These are phyloP conservation scores for Erythrobasidium hasegawianum DNA, from an alignment of 1,284 basidiomycete species.

Conservation along the genomic window DNA sequence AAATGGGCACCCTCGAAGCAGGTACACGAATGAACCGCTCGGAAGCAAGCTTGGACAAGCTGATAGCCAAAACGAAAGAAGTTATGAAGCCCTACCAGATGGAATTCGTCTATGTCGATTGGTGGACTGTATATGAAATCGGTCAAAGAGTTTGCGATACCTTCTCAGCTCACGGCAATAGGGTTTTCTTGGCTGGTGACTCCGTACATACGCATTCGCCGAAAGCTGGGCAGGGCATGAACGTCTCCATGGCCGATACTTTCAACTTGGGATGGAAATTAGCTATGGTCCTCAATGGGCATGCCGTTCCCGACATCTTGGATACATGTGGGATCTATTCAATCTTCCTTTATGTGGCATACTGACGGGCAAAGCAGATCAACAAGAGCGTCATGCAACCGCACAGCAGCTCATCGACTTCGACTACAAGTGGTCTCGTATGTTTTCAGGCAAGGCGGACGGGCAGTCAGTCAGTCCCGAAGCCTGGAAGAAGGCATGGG, in stretches of 20 bases:
- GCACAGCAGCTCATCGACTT: slow-evolving; percentile 69
- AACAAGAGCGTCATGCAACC: slow-evolving; percentile 57
- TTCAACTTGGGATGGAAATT: slow-evolving; percentile 82
- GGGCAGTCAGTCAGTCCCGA: slow-evolving; percentile 12
- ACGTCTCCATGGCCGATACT: slow-evolving; percentile 73
- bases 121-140: slow-evolving; percentile 68
- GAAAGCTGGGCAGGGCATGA: slow-evolving; percentile 58
- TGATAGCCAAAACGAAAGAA: slow-evolving; percentile 62
- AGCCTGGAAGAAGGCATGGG: slow-evolving; percentile 7
- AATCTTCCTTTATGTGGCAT: too few species aligned
- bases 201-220: slow-evolving; percentile 26
- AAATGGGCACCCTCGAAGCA: slow-evolving; percentile 32
- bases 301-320: slow-evolving; percentile 61
- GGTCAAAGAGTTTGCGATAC: slow-evolving; percentile 59
- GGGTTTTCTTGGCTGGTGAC: slow-evolving; percentile 69
- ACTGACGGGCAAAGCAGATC: too few species aligned
- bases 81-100: slow-evolving; percentile 66
- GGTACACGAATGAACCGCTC: slow-evolving; percentile 54
- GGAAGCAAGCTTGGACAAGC: slow-evolving; percentile 58
- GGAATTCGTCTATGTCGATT: slow-evolving; percentile 60
- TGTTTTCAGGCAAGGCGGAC: slow-evolving; percentile 70
- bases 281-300: slow-evolving; percentile 52
- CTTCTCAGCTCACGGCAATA: slow-evolving; percentile 60
- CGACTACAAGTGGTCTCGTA: slow-evolving; percentile 66
- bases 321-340: slow-evolving; percentile 60